A percentile compares a stretch with the other conserved stretches of the same genome.
phyloP scores from a whole-genome alignment of 1,284 basidiomycete genomes.

The Irpex sp. region DNA sequence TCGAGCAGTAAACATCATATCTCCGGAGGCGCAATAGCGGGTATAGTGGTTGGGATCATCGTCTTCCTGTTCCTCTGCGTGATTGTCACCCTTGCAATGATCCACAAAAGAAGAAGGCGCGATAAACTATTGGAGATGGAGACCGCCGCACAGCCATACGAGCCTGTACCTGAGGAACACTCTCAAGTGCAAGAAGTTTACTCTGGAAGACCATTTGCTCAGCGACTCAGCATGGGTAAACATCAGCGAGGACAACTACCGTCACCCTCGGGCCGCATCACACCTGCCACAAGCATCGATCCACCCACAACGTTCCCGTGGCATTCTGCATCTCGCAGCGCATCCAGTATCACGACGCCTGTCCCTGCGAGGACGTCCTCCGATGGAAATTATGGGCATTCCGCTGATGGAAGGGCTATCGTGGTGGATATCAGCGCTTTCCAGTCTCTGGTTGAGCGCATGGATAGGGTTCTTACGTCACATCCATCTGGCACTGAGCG shows the following conservation, averaged over 20 bases:
- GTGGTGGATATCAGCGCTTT: not conserved
- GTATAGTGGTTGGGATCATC: not conserved
- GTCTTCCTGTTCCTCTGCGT: not conserved
- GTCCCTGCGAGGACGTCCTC: not conserved
- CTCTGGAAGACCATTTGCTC: too few relatives aligned
- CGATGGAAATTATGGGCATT: not conserved
- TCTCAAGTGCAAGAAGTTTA: too few relatives aligned
- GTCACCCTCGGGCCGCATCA: too few relatives aligned
- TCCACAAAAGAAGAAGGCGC: not conserved
- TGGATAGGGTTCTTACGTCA: not conserved
- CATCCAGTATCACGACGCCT: too few relatives aligned
- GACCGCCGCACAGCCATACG: too few relatives aligned
- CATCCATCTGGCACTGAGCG: not conserved
- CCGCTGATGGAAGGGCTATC: not conserved
- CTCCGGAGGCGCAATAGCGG: not conserved
- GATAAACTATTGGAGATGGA: not conserved
- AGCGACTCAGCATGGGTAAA: too few relatives aligned
- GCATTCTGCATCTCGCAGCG: too few relatives aligned
- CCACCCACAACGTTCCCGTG: too few relatives aligned
- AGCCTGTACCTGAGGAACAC: too few relatives aligned
- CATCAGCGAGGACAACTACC: too few relatives aligned
- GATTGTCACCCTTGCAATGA: not conserved
- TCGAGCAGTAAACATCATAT: not conserved
- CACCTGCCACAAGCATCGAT: too few relatives aligned
- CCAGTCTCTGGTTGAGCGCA: not conserved